Percentiles rank a stretch among this genome's conserved stretches.
phyloP scores from a whole-genome alignment of 495 filamentous ascomycete genomes.

The Penicillium bialowiezense region DNA sequence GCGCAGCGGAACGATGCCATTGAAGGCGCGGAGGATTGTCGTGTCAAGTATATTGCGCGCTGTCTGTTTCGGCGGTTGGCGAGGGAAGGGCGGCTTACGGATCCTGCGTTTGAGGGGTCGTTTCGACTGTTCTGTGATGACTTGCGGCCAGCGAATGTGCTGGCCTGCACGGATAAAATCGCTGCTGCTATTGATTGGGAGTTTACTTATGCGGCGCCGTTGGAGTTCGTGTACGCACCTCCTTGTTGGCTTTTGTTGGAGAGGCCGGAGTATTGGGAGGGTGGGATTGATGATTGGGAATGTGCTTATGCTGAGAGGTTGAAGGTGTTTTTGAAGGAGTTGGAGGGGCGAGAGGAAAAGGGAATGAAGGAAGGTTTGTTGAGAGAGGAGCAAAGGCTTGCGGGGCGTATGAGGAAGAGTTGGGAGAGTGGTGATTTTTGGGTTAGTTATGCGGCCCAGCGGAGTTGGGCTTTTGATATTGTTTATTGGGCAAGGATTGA shows the following conservation, averaged over 20 bases:
- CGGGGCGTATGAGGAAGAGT: background rate
- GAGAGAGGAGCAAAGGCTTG: background rate
- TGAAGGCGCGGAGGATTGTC: constrained; percentile 31
- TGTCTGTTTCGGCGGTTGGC: constrained; percentile 32
- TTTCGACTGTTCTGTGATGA: constrained; percentile 38
- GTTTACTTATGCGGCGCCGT: constrained; percentile 22
- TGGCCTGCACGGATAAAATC: constrained; percentile 8
- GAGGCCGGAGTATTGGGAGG: constrained; percentile 16
- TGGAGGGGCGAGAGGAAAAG: background rate
- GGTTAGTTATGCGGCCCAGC: constrained; percentile 5
- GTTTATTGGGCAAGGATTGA: constrained; percentile 4
- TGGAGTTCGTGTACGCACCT: constrained; percentile 19
- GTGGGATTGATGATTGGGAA: background rate
- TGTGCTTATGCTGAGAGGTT: background rate
- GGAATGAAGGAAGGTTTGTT: background rate
- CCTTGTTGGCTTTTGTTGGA: constrained; percentile 27
- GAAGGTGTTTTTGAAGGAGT: background rate
- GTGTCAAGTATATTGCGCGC: constrained; percentile 41
- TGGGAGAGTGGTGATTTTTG: constrained; percentile 3
- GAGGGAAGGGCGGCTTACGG: constrained; percentile 19
- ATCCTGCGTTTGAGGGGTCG: constrained; percentile 9
- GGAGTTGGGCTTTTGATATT: constrained; percentile 8
- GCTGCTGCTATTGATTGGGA: constrained; percentile 20
- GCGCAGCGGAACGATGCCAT: constrained; percentile 41
- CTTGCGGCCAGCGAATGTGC: constrained; percentile 30